Evolutionary conservation across 805 yeast genomes (phyloP).

Genomic region (Sporopachydermia quercuum): DNA sequence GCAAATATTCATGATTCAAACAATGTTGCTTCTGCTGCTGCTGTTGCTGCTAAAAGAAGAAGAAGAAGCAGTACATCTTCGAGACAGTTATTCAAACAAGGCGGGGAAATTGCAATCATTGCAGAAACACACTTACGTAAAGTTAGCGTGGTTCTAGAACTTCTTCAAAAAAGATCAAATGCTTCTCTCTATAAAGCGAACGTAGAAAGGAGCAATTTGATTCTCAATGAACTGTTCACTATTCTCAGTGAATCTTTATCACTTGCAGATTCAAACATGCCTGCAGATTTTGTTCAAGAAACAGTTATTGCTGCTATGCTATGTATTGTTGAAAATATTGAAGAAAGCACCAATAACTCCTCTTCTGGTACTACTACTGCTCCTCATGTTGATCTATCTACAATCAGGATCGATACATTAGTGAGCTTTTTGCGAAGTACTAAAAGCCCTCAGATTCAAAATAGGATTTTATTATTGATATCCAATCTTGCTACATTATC

Average conservation of each 20-base stretch:
- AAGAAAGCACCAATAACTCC: constrained; percentile 5
- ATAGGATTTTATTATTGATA: constrained; percentile 68
- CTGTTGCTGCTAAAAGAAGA: constrained; percentile 79
- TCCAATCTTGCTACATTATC: constrained; percentile 78
- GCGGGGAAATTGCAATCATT: constrained; percentile 50
- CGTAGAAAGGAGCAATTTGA: background rate
- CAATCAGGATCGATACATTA: constrained; percentile 76
- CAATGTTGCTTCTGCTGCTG: no score
- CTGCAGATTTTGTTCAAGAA: constrained; percentile 85
- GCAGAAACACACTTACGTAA: constrained; percentile 71
- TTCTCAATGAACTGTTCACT: constrained; percentile 19
- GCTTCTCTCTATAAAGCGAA: background rate
- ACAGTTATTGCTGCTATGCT: constrained; percentile 78
- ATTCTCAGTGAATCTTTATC: constrained; percentile 29
- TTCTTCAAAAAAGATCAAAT: constrained; percentile 39
- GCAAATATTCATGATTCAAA: no score
- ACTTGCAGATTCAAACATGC: constrained; percentile 80
- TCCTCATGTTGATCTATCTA: constrained; percentile 37
- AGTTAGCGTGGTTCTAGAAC: constrained; percentile 65
- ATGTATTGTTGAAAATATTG: constrained; percentile 37
- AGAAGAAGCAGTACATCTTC: constrained; percentile 55
- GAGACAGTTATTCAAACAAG: constrained; percentile 50
- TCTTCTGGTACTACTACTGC: constrained; percentile 29
- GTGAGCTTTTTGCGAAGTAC: constrained; percentile 86
- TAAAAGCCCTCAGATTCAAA: constrained; percentile 88